A percentile compares a stretch with the other conserved stretches of the same genome.
Evolutionary conservation across 306 rosid species (phyloP).

Genomic region (Medicago arabica): DNA sequence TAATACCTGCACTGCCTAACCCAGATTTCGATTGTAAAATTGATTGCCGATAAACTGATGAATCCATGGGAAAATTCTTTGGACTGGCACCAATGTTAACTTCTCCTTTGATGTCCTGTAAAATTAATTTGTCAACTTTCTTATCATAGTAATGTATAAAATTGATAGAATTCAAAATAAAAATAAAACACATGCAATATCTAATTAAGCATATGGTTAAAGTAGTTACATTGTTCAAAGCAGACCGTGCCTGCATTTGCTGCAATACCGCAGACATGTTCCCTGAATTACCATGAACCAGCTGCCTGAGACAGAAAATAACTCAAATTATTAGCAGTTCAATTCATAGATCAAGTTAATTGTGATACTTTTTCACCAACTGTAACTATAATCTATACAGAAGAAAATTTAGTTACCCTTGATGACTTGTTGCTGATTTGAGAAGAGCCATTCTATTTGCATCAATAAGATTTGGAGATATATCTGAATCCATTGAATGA

Average conservation of each 20-base stretch:
- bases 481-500: constrained; percentile 72
- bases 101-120: constrained; percentile 78
- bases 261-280: constrained; percentile 74
- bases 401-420: constrained; percentile 64
- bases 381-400: constrained; percentile 28
- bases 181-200: constrained; percentile 9
- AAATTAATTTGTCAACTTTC: constrained; percentile 47
- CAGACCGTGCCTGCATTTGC: constrained; percentile 73
- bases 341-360: constrained; percentile 32
- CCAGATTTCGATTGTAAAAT: constrained; percentile 83
- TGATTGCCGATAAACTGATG: constrained; percentile 75
- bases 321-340: constrained; percentile 39
- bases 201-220: constrained; percentile 37
- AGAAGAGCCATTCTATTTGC: constrained; percentile 76
- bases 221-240: constrained; percentile 67
- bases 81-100: constrained; percentile 62
- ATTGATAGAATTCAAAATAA: constrained; percentile 22
- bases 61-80: constrained; percentile 79
- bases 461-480: constrained; percentile 74
- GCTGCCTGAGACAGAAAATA: constrained; percentile 62
- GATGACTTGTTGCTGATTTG: constrained; percentile 76
- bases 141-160: constrained; percentile 37
- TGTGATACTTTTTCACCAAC: not conserved
- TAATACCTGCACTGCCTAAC: constrained; percentile 68
- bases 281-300: constrained; percentile 79